Evolutionary conservation across 345 rosid species (phyloP).

Genomic region (Kandelia obovata): DNA sequence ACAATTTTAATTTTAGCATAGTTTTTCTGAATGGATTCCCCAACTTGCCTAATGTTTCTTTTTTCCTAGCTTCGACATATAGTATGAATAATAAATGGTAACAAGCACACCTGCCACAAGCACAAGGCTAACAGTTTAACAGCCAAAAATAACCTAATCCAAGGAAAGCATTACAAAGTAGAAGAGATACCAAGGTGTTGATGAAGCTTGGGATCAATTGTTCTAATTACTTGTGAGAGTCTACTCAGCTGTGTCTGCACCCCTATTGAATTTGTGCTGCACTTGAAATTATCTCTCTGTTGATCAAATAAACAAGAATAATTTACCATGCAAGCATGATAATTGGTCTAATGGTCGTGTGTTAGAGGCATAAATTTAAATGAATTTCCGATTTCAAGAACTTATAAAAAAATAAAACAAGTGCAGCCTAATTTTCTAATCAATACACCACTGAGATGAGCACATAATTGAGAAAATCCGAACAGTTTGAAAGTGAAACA

Average conservation of each 20-base stretch:
- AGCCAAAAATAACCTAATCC: conserved; percentile 3
- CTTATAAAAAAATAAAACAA: not conserved
- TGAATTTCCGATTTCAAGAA: not conserved
- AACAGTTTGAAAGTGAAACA: not conserved
- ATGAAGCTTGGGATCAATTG: conserved; percentile 88
- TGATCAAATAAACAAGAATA: conserved; percentile 21
- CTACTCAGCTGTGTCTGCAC: conserved; percentile 82
- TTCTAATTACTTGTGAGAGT: conserved; percentile 81
- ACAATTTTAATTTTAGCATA: not conserved
- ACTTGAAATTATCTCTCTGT: conserved; percentile 91
- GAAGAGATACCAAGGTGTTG: conserved; percentile 71
- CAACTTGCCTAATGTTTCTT: not conserved
- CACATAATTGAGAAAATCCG: not conserved
- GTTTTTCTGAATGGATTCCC: not conserved
- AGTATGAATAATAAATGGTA: not conserved
- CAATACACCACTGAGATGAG: not conserved
- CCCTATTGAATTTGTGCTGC: conserved; percentile 66
- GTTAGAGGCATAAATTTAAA: not conserved
- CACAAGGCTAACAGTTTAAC: conserved; percentile 1
- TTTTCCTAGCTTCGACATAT: not conserved
- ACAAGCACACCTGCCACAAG: not conserved
- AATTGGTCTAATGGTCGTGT: not conserved
- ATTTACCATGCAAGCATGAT: conserved; percentile 4
- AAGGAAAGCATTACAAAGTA: not conserved
- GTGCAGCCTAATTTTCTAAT: not conserved